Evolutionary conservation across 495 filamentous ascomycete species (phyloP), one percentile per base, ranked within the genome.

Genomic region (Lasiosphaeria hispida): DNA sequence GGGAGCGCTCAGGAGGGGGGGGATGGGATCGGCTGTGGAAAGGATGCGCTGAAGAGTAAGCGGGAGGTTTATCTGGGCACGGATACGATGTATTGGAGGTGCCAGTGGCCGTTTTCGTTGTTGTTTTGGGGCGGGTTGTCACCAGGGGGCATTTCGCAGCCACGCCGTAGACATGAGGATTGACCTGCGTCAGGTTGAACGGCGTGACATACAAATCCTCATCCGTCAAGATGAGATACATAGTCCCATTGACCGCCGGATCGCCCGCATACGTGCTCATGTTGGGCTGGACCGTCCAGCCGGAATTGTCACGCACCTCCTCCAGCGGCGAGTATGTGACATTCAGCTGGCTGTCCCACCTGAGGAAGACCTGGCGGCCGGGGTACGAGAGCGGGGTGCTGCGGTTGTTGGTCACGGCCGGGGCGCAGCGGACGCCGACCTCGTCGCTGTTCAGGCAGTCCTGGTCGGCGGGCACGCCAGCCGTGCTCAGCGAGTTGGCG

Each of bases 311-410:
- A 7, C 76, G 72, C 1, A 78, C 75, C 49, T 86, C 66, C 5
- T 70, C 79, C 59, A 96, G 70, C 0, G 85, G 77, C 2, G 90
- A 84, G 69, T 95, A 95, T 0, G 91, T 96, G 19, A 91, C 77
- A 61, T 96, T 96, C 35, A 95, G 74, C 80, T 95, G 91, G n/a
- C 75, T 78, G 15, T 95, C 90, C 89, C 90, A 96, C 41, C 76
- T 44, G 33, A 96, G 74, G 53, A 79, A 79, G 1, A 96, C 83
- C 66, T 84, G 75, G 14, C 86, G 85, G 10, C 92, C 92, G 0
- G 91, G 82, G 68, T 86, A 91, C 0, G 88, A 87, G 8, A 96
- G 82, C 0, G 88, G 86, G 17, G 77, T 74, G 14, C 77, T 77
- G 23, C 85, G 79, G 75, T 90, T 90, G 56, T 81, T 82, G 1